These are phyloP conservation scores for Penicillium olsonii DNA, from an alignment of 2,329 filamentous ascomycete genomes.

Conservation along the genomic window DNA sequence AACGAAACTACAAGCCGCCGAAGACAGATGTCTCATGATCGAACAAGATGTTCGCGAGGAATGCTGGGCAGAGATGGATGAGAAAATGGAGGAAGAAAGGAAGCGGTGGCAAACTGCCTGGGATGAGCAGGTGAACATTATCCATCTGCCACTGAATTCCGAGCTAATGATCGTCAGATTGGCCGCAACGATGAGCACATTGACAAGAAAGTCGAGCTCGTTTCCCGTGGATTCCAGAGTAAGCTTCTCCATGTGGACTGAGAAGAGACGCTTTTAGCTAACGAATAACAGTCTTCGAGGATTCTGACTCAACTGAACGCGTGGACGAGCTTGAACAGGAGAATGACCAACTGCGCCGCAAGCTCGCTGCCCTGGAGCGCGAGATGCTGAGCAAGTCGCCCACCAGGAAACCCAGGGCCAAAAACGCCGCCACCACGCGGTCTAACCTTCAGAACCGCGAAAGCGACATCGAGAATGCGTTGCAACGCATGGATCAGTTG, in stretches of 20 bases:
- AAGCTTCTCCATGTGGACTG: slow-evolving; percentile 21
- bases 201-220: slow-evolving; percentile 80
- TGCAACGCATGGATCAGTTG: slow-evolving; percentile 42
- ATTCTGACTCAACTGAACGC: slow-evolving; percentile 57
- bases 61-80: slow-evolving; percentile 83
- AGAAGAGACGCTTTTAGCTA: neutral
- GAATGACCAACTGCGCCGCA: slow-evolving; percentile 68
- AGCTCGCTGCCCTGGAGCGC: slow-evolving; percentile 65
- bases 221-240: slow-evolving; percentile 58
- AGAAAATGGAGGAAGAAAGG: slow-evolving; percentile 71
- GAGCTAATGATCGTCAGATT: slow-evolving; percentile 32
- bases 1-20: slow-evolving; percentile 66
- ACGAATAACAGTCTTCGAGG: slow-evolving; percentile 46
- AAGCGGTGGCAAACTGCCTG: slow-evolving; percentile 78
- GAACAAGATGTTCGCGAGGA: slow-evolving; percentile 88
- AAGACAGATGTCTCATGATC: slow-evolving; percentile 67
- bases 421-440: slow-evolving; percentile 30
- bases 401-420: slow-evolving; percentile 52
- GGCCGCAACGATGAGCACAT: slow-evolving; percentile 82
- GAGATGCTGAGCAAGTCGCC: slow-evolving; percentile 67
- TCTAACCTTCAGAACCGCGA: slow-evolving; percentile 36
- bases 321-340: slow-evolving; percentile 69
- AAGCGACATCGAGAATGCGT: slow-evolving; percentile 43
- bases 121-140: slow-evolving; percentile 64
- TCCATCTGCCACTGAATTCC: neutral